Percentiles rank a stretch among this genome's conserved stretches.
phyloP scores from a whole-genome alignment of 2,329 filamentous ascomycete genomes.

The Hirsutella thompsonii region DNA sequence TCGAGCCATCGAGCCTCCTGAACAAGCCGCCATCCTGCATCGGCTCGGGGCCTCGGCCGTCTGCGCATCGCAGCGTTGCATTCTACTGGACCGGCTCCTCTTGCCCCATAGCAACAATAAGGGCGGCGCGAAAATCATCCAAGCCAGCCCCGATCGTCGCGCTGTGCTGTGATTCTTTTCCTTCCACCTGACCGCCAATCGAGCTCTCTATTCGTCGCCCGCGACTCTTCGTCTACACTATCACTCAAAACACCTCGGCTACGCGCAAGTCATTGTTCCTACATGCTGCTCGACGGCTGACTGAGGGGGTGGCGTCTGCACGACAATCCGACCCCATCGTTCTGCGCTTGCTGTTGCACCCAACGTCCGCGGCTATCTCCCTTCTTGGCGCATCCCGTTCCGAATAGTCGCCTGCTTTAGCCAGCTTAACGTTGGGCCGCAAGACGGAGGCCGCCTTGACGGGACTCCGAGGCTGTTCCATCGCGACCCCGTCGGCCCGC shows the following conservation, averaged over 20 bases:
- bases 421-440: not conserved
- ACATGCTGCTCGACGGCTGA: constrained; percentile 1
- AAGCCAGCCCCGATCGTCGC: no score
- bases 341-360: not conserved
- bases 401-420: not conserved
- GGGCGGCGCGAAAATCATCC: not conserved
- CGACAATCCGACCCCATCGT: not conserved
- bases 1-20: no score
- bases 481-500: not conserved
- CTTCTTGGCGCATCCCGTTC: not conserved
- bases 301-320: constrained; percentile 1
- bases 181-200: not conserved
- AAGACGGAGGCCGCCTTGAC: not conserved
- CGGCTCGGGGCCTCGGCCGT: no score
- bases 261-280: not conserved
- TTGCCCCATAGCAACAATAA: not conserved
- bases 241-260: not conserved
- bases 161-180: not conserved
- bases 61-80: no score
- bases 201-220: not conserved
- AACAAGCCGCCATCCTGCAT: no score
- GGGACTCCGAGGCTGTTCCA: not conserved
- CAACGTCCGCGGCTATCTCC: not conserved
- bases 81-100: no score
- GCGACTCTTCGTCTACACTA: not conserved